Conservation (phyloP, 2,329 filamentous ascomycete genomes). For the Venturia nashicola region DNA sequence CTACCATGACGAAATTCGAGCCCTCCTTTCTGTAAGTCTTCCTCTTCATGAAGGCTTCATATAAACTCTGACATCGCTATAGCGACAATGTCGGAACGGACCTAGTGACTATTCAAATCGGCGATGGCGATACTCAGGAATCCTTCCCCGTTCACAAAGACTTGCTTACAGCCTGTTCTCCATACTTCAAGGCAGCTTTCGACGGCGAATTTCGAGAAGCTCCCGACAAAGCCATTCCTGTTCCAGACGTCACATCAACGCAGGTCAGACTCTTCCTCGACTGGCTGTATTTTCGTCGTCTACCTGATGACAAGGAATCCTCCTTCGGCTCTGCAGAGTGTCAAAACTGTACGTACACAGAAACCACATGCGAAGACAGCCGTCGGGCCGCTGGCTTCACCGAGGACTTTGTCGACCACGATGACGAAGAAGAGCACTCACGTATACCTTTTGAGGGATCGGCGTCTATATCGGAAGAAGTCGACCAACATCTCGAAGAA, state of each 20-base stretch:
- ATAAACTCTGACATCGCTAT: not conserved
- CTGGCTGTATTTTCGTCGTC: not conserved
- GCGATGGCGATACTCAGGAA: not conserved
- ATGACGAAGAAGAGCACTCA: not conserved
- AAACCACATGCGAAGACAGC: not conserved
- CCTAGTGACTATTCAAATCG: not conserved
- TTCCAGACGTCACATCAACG: not conserved
- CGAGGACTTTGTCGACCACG: not conserved
- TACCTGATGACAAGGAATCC: not conserved
- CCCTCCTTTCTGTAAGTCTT: not conserved
- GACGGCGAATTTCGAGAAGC: not conserved
- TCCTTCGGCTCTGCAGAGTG: not conserved
- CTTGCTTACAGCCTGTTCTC: not conserved
- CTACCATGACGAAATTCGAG: not conserved
- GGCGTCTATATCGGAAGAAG: not conserved
- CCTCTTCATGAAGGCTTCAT: not conserved
- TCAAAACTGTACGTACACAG: not conserved
- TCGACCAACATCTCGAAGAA: not conserved
- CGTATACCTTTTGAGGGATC: not conserved
- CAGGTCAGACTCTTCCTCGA: not conserved
- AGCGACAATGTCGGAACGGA: not conserved
- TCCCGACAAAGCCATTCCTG: not conserved
- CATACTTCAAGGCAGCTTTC: constrained; percentile 1
- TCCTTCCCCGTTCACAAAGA: not conserved
- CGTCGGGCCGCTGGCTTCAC: not conserved